These are phyloP conservation scores for Cucurbita ficifolia DNA, from an alignment of 306 rosid species.

Conservation along the genomic window DNA sequence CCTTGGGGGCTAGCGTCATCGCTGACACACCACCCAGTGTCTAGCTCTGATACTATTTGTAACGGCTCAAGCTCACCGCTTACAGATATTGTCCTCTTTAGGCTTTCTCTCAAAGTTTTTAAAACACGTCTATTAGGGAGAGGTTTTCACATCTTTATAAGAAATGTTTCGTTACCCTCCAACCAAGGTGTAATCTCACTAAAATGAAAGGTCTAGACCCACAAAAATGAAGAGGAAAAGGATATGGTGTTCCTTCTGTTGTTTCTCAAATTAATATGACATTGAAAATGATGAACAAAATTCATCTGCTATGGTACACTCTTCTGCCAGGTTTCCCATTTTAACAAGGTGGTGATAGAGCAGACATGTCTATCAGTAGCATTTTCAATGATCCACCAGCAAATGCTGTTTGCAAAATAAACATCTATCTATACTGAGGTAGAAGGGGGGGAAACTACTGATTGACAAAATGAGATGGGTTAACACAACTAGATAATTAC, in stretches of 20 bases:
- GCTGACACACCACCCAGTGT: too few relatives aligned
- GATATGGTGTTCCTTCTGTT: background rate
- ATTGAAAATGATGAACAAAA: conserved; percentile 8
- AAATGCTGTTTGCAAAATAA: conserved; percentile 21
- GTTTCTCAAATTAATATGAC: conserved; percentile 4
- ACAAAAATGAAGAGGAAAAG: background rate
- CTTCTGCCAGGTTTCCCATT: conserved; percentile 20
- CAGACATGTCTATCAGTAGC: conserved; percentile 34
- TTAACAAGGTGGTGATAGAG: conserved; percentile 26
- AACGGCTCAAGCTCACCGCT: too few relatives aligned
- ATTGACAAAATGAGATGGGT: conserved; percentile 16
- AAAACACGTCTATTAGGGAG: too few relatives aligned
- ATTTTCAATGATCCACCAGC: conserved; percentile 37
- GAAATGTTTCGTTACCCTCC: too few relatives aligned
- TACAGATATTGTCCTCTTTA: too few relatives aligned
- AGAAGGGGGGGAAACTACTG: background rate
- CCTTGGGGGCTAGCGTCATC: too few relatives aligned
- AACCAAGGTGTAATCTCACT: background rate
- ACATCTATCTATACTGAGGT: conserved; percentile 6
- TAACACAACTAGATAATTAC: conserved; percentile 8
- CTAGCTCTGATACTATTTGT: too few relatives aligned
- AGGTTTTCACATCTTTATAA: too few relatives aligned
- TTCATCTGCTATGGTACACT: conserved; percentile 10
- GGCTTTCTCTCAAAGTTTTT: too few relatives aligned
- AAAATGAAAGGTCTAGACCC: background rate